These are phyloP conservation scores for Rhizoclosmatium globosum DNA, from an alignment of 192 early-diverging fungal species.

Conservation along the genomic window DNA sequence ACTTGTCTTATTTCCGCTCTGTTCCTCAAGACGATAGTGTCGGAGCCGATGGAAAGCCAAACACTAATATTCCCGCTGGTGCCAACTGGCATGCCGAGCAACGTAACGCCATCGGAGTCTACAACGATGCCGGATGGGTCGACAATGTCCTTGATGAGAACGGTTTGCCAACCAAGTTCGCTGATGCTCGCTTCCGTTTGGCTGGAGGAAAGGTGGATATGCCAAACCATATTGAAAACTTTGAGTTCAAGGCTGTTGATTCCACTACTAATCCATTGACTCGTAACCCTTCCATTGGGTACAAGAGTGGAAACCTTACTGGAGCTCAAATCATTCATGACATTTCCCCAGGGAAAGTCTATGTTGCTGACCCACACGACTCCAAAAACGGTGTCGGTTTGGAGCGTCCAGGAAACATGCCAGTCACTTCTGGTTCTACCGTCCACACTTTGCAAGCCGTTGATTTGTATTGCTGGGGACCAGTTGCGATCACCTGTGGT, in stretches of 20 bases:
- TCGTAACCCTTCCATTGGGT: conserved; percentile 15
- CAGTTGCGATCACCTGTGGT: conserved; percentile 28
- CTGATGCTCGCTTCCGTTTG: conserved; percentile 36
- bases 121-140: conserved; percentile 47
- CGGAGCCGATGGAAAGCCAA: conserved; percentile 6
- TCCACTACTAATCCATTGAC: conserved; percentile 15
- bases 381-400: conserved; percentile 28
- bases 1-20: conserved; percentile 60
- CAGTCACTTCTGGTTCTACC: conserved; percentile 8
- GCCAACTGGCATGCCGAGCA: conserved; percentile 21
- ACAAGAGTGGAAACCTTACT: conserved; percentile 2
- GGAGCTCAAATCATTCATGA: conserved; percentile 7
- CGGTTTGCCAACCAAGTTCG: conserved; percentile 48
- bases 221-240: conserved; percentile 41
- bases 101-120: conserved; percentile 39
- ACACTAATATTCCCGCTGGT: background rate
- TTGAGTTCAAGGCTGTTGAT: conserved; percentile 35
- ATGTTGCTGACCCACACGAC: conserved; percentile 40
- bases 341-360: conserved; percentile 1
- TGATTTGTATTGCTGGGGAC: conserved; percentile 50
- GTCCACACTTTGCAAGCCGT: conserved; percentile 55
- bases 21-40: conserved; percentile 44
- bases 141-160: conserved; percentile 43
- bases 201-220: conserved; percentile 45
- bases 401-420: conserved; percentile 1